Evolutionary conservation across 352 stramenopile species (phyloP), one percentile per base, ranked within the genome.

Genomic region (Thalassiosira sp.): DNA sequence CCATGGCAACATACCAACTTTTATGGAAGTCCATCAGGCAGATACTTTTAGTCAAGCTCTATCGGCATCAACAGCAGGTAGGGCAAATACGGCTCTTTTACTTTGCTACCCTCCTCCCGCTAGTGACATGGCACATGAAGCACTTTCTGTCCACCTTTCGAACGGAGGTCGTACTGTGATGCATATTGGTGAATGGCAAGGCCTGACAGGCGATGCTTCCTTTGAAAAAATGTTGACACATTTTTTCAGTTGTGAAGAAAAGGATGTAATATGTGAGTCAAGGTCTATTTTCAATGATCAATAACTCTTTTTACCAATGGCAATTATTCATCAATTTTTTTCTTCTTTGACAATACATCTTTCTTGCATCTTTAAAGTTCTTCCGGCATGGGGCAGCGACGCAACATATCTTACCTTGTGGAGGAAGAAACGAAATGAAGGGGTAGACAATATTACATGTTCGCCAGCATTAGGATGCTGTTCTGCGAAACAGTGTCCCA

Each of bases 51-150:
- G 67, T 20, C 31, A 73, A 27, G 48, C 46, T 11, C 22, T 64
- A 35, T 57, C 51, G 20, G 48, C 66, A 57, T 24, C 33, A 28
- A 16, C 45, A 58, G 45, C 25, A 42, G 45, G 22, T 49, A 25
- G 40, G 25, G 25, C 37, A 60, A 67, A 60, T 24, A 22, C 40
- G 43, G 54, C 58, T 1, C 59, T 92, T 5, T 31, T 91, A 16
- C 62, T 93, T n/a, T 90, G 82, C 61, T 93, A 93, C 49, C 87
- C 87, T 48, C 87, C 87, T 58, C 87, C 87, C n/a, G 51, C 67
- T 3, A 85, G 60, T 37, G 45, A 68, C 15, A 91, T 93, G 85
- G 87, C 82, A 46, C 58, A 70, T 42, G 33, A 69, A 49, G 31
- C 76, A 22, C 31, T 90, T 0, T 59, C 71, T 64, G 24, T 54